Conservation (phyloP, 2,329 filamentous ascomycete species). For the Bipolaris zeicola region DNA sequence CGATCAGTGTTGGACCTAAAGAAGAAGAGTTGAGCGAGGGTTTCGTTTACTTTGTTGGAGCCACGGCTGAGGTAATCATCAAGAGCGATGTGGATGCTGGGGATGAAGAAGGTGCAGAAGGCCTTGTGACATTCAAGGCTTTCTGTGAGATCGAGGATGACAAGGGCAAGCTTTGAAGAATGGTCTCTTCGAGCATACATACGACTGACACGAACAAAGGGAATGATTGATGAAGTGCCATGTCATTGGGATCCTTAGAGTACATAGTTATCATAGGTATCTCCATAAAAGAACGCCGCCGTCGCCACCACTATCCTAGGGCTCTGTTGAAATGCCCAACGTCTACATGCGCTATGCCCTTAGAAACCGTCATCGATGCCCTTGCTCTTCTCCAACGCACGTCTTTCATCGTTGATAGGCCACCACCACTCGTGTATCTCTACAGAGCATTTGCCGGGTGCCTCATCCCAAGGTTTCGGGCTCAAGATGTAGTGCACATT, state of each 20-base stretch:
- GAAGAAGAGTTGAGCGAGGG: slow-evolving; percentile 66
- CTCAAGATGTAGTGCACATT: slow-evolving; percentile 67
- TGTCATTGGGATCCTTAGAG: not conserved
- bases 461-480: slow-evolving; percentile 69
- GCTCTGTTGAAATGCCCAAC: not conserved
- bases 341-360: not conserved
- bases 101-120: slow-evolving; percentile 53
- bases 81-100: slow-evolving; percentile 64
- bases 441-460: slow-evolving; percentile 50
- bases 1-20: slow-evolving; percentile 83
- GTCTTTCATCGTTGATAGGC: slow-evolving; percentile 56
- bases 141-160: slow-evolving; percentile 75
- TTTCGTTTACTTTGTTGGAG: slow-evolving; percentile 70
- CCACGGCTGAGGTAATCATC: slow-evolving; percentile 80
- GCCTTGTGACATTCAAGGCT: slow-evolving; percentile 88
- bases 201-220: not conserved
- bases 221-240: not conserved
- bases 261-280: not conserved
- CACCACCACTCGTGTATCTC: slow-evolving; percentile 65
- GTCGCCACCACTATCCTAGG: not conserved
- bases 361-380: slow-evolving; percentile 61
- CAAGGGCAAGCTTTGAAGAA: slow-evolving; percentile 36
- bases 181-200: not conserved
- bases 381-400: slow-evolving; percentile 53
- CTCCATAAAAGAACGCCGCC: not conserved